A percentile compares a stretch with the other conserved stretches of the same genome.
Evolutionary conservation across 129 eudicot species (phyloP).

Genomic region (Arctium minus): DNA sequence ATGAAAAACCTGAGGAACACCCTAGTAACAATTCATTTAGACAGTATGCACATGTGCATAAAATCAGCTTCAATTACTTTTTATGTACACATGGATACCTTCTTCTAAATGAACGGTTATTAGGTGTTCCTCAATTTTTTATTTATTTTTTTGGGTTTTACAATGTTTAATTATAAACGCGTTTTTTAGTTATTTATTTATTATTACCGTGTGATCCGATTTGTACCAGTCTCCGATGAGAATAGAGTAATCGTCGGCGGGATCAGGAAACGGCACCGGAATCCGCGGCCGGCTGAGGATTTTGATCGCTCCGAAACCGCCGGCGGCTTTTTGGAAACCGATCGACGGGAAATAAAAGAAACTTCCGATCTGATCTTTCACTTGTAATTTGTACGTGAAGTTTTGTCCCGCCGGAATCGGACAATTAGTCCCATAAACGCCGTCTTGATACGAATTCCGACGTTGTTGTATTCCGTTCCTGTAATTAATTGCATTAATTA

Average conservation of each 20-base stretch:
- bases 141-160: no score
- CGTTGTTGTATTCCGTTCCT: conserved; percentile 92
- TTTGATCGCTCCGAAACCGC: conserved; percentile 81
- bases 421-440: conserved; percentile 84
- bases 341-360: conserved; percentile 82
- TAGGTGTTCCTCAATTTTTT: no score
- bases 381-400: conserved; percentile 75
- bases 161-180: no score
- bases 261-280: conserved; percentile 80
- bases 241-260: conserved; percentile 61
- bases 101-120: no score
- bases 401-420: conserved; percentile 90
- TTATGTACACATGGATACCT: no score
- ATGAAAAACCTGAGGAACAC: no score
- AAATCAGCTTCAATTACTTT: no score
- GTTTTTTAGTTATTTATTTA: not conserved
- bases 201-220: conserved; percentile 55
- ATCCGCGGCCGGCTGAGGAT: conserved; percentile 69
- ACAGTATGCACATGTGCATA: no score
- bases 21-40: no score
- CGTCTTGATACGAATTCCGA: conserved; percentile 79
- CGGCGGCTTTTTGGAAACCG: conserved; percentile 88
- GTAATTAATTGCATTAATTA: not conserved
- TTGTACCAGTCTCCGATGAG: conserved; percentile 92
- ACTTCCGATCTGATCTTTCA: conserved; percentile 93